Conservation (phyloP, 1,139 yeast genomes). For the Geotrichum australiense region DNA sequence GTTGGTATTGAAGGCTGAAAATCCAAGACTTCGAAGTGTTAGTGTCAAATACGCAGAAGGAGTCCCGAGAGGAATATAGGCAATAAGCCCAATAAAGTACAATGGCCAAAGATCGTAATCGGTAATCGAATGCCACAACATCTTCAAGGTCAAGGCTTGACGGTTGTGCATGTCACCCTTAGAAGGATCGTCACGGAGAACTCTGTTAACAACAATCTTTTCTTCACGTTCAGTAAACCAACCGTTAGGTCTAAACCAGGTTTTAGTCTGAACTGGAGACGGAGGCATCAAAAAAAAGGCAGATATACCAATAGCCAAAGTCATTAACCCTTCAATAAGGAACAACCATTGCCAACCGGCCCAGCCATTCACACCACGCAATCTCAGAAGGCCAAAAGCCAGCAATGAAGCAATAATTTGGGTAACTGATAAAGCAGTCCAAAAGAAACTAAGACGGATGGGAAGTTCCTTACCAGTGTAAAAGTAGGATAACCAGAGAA, state of each 20-base stretch:
- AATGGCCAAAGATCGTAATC: conserved; percentile 57
- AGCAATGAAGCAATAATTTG: conserved; percentile 30
- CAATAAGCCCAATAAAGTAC: conserved; percentile 44
- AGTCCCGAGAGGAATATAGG: conserved; percentile 39
- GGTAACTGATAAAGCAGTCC: conserved; percentile 24
- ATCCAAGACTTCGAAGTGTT: conserved; percentile 47
- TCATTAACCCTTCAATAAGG: conserved; percentile 48
- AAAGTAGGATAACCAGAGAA: conserved; percentile 47
- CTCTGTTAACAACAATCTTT: conserved; percentile 52
- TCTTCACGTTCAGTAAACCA: conserved; percentile 55
- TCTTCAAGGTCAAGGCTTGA: conserved; percentile 42
- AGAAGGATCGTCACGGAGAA: conserved; percentile 57
- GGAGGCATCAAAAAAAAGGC: conserved; percentile 51
- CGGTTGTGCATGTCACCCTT: conserved; percentile 64
- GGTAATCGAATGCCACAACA: conserved; percentile 37
- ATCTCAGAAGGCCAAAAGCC: conserved; percentile 35
- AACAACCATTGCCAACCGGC: conserved; percentile 57
- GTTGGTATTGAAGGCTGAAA: conserved; percentile 49
- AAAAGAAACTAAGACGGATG: conserved; percentile 43
- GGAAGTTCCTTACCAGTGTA: conserved; percentile 44
- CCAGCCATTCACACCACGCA: conserved; percentile 43
- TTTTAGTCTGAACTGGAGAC: conserved; percentile 49
- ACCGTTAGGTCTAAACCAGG: conserved; percentile 46
- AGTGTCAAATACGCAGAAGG: conserved; percentile 45
- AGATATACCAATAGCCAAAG: conserved; percentile 44